Evolutionary conservation across 108 stramenopile species (phyloP), one percentile per base, ranked within the genome.

Genomic region (Cyclotella cryptica): DNA sequence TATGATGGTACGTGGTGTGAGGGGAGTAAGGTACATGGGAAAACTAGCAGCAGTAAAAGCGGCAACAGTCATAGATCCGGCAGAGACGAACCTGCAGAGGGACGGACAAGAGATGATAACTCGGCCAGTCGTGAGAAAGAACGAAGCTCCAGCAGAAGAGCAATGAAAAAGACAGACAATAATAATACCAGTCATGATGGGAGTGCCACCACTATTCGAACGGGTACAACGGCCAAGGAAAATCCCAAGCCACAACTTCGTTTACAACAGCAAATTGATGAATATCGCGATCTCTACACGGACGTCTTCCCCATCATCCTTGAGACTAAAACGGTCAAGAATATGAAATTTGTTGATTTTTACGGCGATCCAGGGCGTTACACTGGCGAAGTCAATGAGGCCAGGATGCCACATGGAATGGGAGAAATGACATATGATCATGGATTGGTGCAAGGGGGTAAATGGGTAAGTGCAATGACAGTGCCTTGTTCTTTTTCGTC

Each of bases 301-400:
- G 77, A 39, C 27, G 49, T 28, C 26, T 39, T 66, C 26, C 44
- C 65, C 5, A 19, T 47, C 21, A 18, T 44, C 0, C 27, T 24
- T 9, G 45, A 73, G 22, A 41, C 73, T 7, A 65, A 71, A 41
- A 69, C 65, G 15, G 81, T 75, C 62, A 82, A 82, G 30, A 69
- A 58, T 52, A 75, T 82, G 81, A 45, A 55, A 66, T 82, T 82
- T 45, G 53, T 75, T 24, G 81, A 82, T 72, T 64, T 70, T 57
- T 65, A 51, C 29, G 81, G 81, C 14, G 81, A 82, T 49, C 28
- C 55, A 19, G 81, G 81, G 7, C 27, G 74, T 40, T 82, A 75
- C 51, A 66, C 81, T 10, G 81, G 81, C 43, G 81, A 82, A n/a
- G 81, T 82, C 21, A 82, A 82, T 40, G 81, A 71, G 22, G 44